These are phyloP conservation scores for Geranomyces michiganensis DNA, from an alignment of 192 early-diverging fungal genomes.

Conservation along the genomic window DNA sequence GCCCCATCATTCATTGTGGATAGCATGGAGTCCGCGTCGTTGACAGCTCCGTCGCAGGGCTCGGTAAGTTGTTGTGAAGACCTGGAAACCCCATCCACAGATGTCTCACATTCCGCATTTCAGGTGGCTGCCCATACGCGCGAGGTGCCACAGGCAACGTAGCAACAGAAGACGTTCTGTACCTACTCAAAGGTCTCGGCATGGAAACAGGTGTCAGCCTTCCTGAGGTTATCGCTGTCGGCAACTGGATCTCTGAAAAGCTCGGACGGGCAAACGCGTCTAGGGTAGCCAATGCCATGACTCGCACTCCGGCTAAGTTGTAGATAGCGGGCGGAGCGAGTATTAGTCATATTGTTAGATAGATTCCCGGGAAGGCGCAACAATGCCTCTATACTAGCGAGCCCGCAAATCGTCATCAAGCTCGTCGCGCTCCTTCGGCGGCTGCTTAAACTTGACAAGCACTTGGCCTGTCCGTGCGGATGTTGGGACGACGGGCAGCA, in stretches of 20 bases:
- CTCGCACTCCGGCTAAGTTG: constrained; percentile 14
- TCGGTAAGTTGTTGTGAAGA: constrained; percentile 53
- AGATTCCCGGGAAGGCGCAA: no score
- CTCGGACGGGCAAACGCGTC: constrained; percentile 70
- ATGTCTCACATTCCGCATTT: constrained; percentile 55
- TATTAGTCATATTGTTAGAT: no score
- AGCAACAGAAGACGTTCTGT: constrained; percentile 93
- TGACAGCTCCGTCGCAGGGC: constrained; percentile 89
- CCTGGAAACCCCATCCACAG: not conserved
- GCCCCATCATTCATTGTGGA: constrained; percentile 78
- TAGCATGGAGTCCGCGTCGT: constrained; percentile 87
- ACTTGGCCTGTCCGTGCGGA: constrained; percentile 46
- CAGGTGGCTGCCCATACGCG: constrained; percentile 95
- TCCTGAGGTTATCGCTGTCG: constrained; percentile 68
- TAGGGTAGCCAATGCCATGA: constrained; percentile 48
- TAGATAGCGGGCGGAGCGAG: not conserved
- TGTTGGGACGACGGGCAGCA: constrained; percentile 56
- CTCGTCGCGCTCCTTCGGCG: constrained; percentile 3
- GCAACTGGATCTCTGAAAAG: constrained; percentile 86
- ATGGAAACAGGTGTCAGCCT: constrained; percentile 83
- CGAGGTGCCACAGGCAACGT: constrained; percentile 97
- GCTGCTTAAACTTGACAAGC: constrained; percentile 41
- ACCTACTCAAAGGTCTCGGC: constrained; percentile 85
- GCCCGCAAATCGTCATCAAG: no score
- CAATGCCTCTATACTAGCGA: no score